These are phyloP conservation scores for Leccinum fibrillosum DNA, from an alignment of 768 basidiomycete genomes.

Conservation along the genomic window DNA sequence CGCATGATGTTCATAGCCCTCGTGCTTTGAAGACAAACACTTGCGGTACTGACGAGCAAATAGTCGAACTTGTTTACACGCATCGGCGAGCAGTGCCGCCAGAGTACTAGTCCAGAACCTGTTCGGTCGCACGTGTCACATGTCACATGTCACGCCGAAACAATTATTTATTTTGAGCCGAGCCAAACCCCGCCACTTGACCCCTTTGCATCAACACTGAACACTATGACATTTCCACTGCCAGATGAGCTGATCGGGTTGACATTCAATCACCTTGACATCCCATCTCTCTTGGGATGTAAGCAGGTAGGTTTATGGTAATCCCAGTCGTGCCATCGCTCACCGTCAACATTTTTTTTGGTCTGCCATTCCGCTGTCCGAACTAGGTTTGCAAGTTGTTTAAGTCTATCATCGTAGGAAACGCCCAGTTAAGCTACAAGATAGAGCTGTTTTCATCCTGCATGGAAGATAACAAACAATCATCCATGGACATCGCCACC, in stretches of 20 bases:
- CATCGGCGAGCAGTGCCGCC: no score
- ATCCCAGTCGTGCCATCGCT: not conserved
- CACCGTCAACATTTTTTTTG: not conserved
- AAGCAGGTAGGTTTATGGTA: slow-evolving; percentile 21
- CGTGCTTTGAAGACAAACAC: no score
- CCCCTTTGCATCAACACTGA: not conserved
- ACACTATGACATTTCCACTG: slow-evolving; percentile 17
- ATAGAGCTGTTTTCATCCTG: slow-evolving; percentile 28
- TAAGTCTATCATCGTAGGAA: slow-evolving; percentile 23
- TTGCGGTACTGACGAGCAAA: no score
- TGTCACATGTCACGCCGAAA: not conserved
- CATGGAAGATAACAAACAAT: slow-evolving; percentile 23
- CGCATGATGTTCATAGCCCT: no score
- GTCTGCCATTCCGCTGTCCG: not conserved
- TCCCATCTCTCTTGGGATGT: slow-evolving; percentile 25
- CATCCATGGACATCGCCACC: slow-evolving; percentile 16
- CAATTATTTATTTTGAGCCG: not conserved
- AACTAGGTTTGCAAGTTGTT: slow-evolving; percentile 32
- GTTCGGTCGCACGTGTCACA: not conserved
- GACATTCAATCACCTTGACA: slow-evolving; percentile 28
- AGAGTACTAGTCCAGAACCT: no score
- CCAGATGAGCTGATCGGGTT: slow-evolving; percentile 30
- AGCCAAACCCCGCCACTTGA: not conserved
- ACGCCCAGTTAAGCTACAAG: slow-evolving; percentile 28
- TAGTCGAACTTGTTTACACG: no score